Evolutionary conservation across 164 flowering plant genomes (phyloP), one percentile per base, ranked within the genome.

Genomic region (Nymphaea colorata): DNA sequence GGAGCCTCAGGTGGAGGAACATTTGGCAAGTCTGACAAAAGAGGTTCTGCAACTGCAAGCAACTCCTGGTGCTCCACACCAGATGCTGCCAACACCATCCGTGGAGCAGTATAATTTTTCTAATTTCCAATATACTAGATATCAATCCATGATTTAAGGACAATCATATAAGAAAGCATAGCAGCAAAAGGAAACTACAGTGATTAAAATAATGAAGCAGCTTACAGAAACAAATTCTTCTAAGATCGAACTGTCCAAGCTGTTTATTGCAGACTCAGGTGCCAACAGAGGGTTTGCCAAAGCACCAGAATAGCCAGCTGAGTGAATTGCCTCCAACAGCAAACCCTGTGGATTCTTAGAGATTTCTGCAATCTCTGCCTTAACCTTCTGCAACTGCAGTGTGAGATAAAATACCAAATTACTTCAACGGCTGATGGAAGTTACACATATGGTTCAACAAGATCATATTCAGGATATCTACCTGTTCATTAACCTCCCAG

Each of bases 31-130:
- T 93, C 98, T 72, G 89, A 86, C n/a, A 93, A 71, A 80, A 93
- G 87, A 25, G 97, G 91, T 73, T 90, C 88, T 14, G 96, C 98
- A 79, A 83, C 43, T 59, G 88, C 71, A 70, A 89, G 25, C n/a
- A 93, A 70, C 41, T 87, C 88, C 59, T 87, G 89, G 71, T 90
- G 97, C 18, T 90, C 96, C 76, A 93, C 92, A 42, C 98, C 98
- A 64, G 87, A 86, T 71, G 94, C 97, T 59, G 88, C 92, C 77
- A 93, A 95, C 43, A 93, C 98, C 80, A 93, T 85, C 60, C 98
- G 77, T 18, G 92, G 82, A 70, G 97, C 91, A 68, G 94, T 87
- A 70, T 85, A 93, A 69, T 93, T 82, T 74, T 84, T 86, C 98
- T 90, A 79, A 59, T 76, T 3, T 7, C 2, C 57, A 51, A 15